Base-by-base conservation (phyloP, 176 grass and related monocot genomes). In the Oropetium thomaeum region DNA sequence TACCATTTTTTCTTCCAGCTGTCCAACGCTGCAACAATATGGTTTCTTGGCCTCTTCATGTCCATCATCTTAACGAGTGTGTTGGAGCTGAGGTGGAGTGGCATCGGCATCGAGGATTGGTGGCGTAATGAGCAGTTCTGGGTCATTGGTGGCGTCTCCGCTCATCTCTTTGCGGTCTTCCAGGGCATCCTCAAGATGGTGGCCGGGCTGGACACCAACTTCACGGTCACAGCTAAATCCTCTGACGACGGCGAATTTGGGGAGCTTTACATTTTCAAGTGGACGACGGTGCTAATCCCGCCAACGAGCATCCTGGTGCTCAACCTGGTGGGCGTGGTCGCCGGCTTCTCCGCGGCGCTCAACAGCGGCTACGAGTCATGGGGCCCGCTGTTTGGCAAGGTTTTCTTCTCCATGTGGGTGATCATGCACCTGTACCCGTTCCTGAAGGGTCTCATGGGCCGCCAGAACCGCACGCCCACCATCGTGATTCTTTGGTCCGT, bases 121-220 rank as follows among this genome's bases (percentile, higher is more conserved):
- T 94, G 95, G 95, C 76, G 95, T 26, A 98, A 98, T 15, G 95
- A 98, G 75, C 95, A 98, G 71, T 98, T 98, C 81, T 98, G 95
- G 91, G 91, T 94, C 66, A 98, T 98, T 2, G 95, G 95, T 7
- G 91, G 95, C 20, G 84, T 98, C 11, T 98, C 95, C 2, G 95
- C 95, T 0, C 95, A 98, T 34, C 91, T 98, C 57, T 98, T 98
- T 38, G 95, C 95, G 2, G 95, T 98, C 74, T 98, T 98, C 81
- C 95, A 98, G 75, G 91, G 95, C 31, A 87, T 98, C 79, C 84
- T 98, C 37, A 98, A 98, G 83, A 92, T 98, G 88, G 13, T 92
- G 0, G 89, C 92, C 12, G 91, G 95, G 41, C 87, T 98, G 37
- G 95, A 98, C 78, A 98, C 95, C 79, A 98, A 98, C 81, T 98